Base-by-base conservation (phyloP, 2,329 filamentous ascomycete species). In the Mariannaea sp. region DNA sequence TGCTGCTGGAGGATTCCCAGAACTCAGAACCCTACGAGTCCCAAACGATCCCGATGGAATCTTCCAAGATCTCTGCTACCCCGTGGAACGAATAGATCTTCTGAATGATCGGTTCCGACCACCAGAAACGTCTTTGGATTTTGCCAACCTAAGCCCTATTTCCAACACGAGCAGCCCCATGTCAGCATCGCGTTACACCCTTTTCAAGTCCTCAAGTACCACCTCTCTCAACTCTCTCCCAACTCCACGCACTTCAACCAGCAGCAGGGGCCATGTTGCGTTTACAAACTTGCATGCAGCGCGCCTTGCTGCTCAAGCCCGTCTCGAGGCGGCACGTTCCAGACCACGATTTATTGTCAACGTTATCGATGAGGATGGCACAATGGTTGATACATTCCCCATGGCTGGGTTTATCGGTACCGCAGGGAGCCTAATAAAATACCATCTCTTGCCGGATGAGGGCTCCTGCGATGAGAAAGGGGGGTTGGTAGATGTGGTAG, bases 21-120 rank as follows among this genome's bases (percentile, higher is more conserved):
- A 73, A 0, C 77, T 92, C 8, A 75, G 73, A 8, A 73, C 67
- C 1, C 71, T 92, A 14, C 82, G 88, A 48, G 77, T 83, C 0
- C 89, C 87, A 1, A 83, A 83, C 52, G 89, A 92, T 59, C 81
- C 86, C 1, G 81, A 89, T 5, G 89, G 88, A 20, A 61, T 82
- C 7, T 83, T 92, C 57, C 89, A 92, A 70, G 72, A 76, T 1
- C 77, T 91, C 1, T 92, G 89, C 69, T 80, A 79, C 36, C 88
- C 88, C 1, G 73, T 79, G 4, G 80, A 81, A 24, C 76, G 77
- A 24, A 74, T 82, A 16, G 78, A 84, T 33, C 72, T 80, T 17
- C 75, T 79, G 1, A 71, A 70, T 8, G 80, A 84, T 56, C 76
- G 77, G 17, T 79, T 77, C 65, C 73, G 72, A 16, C 19, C 39